Evolutionary conservation across 1,284 basidiomycete species (phyloP), one percentile per base, ranked within the genome.

Genomic region (Inonotus obliquus): DNA sequence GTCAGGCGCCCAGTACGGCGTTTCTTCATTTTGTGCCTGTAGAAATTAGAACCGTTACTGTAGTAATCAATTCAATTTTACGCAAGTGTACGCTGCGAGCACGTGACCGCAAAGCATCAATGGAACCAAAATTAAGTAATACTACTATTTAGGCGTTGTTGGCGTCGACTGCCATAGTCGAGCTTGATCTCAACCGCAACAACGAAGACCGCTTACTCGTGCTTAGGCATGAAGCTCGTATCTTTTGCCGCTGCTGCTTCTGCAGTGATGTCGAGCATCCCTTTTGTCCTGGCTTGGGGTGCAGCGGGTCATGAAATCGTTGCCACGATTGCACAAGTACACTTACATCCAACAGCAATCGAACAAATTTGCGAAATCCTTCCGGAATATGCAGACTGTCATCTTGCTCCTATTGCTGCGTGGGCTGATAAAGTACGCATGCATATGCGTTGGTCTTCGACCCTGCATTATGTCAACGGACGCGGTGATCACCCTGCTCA

Each of bases 311-410:
- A 97, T 68, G 90, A 96, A 76, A 90, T 96, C 52, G 85, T 94
- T 1, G 95, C 94, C 1, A 95, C 94, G 4, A 93, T 98, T 61
- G 94, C 95, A 0, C 92, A 97, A 72, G 91, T 94, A 60, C 86
- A 96, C 72, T 81, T 97, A 3, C 84, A 93, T 70, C 91, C 92
- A 0, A 77, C 77, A 1, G 88, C 91, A 1, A 80, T 88, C 58
- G 79, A 84, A 7, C 79, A 80, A 49, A 77, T 97, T 57, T 94
- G 92, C 69, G 73, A 77, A 44, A 80, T 90, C 64, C 85, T 96
- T 65, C 83, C 85, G 62, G 73, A 74, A 48, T 78, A 81, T 56
- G 73, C 76, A 2, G 69, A 74, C n/a, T 94, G 93, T 71, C 85
- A 91, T 72, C 79, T 96, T 23, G 87, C 92, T 0, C 80, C 89